phyloP scores from a whole-genome alignment of 352 stramenopile species.

The Phytopythium litorale region DNA sequence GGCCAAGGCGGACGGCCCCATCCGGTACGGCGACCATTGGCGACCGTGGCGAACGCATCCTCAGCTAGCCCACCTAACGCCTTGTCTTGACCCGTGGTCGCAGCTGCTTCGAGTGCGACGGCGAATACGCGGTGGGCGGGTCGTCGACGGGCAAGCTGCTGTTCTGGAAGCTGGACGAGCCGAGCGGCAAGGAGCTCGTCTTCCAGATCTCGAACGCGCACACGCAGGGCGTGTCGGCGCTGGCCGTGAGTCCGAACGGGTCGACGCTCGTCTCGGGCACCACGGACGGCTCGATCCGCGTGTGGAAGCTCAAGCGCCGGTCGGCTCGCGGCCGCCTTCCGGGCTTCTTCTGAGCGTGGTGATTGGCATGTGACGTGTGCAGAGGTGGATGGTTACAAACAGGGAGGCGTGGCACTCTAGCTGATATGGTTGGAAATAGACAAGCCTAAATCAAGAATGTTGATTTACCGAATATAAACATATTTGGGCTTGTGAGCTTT shows the following conservation, averaged over 20 bases:
- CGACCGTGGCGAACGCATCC: too few species aligned
- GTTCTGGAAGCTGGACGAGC: conserved; percentile 81
- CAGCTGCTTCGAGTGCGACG: conserved; percentile 78
- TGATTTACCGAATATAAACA: too few species aligned
- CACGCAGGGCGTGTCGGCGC: conserved; percentile 48
- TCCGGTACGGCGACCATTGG: conserved; percentile 31
- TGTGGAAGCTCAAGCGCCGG: conserved; percentile 77
- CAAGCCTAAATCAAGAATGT: too few species aligned
- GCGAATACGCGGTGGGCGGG: conserved; percentile 69
- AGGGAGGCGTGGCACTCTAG: not conserved
- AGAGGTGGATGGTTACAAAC: not conserved
- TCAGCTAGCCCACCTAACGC: not conserved
- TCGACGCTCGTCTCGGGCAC: conserved; percentile 51
- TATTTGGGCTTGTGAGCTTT: too few species aligned
- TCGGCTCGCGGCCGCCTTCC: conserved; percentile 40
- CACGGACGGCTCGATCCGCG: conserved; percentile 62
- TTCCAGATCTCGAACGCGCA: conserved; percentile 76
- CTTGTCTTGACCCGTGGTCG: not conserved
- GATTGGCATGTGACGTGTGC: conserved; percentile 1
- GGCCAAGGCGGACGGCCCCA: conserved; percentile 49
- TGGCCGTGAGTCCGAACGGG: conserved; percentile 61
- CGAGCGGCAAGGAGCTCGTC: conserved; percentile 54
- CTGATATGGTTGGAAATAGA: conserved; percentile 5
- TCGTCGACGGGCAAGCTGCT: conserved; percentile 71
- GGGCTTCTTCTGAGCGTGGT: conserved; percentile 45